Base-by-base conservation (phyloP, 2,329 filamentous ascomycete species). In the Hypoxylon sp. region DNA sequence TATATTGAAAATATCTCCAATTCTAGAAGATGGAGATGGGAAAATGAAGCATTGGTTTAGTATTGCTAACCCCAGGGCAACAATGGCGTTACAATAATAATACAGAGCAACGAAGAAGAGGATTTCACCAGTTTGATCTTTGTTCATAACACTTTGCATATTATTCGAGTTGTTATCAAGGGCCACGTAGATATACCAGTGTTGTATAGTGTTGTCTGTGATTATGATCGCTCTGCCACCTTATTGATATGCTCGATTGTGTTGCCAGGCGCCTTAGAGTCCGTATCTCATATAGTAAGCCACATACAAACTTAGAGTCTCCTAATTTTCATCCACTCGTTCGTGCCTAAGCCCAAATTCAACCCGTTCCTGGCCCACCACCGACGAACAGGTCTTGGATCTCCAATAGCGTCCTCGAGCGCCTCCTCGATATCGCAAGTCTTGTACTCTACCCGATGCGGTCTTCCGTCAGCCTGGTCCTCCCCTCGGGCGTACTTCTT, bases 371-470 rank as follows among this genome's bases (percentile, higher is more conserved):
- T 83, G 23, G 92, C 91, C 95, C 95, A 98, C 95, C 95, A 98
- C 69, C 86, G 85, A 62, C 93, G 84, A 17, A 97, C 93, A 38
- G 87, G 86, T 70, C 90, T 88, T 68, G 93, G 91, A 60, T 91
- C 90, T 7, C 87, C 87, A 53, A 95, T 87, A 21, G 93, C 93
- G 77, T 97, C 94, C 78, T 98, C 94, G 41, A 98, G 85, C 0
- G 94, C 94, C 80, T 98, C 95, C 78, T 98, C 94, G 67, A 98
- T 96, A 79, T 97, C 94, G 79, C 94, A 97, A 0, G 93, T 97
- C 79, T 95, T 94, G 80, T 97, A 98, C 79, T 97, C 93, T 25
- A 98, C 94, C 57, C 88, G 86, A 72, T 94, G 85, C 0, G 90
- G 89, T 68, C 82, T 82, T 32, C 84, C 80, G 14, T 85, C 85